A percentile compares a stretch with the other conserved stretches of the same genome.
These are phyloP conservation scores for Xylaria sp. DNA, from an alignment of 2,329 filamentous ascomycete species.

Conservation along the genomic window DNA sequence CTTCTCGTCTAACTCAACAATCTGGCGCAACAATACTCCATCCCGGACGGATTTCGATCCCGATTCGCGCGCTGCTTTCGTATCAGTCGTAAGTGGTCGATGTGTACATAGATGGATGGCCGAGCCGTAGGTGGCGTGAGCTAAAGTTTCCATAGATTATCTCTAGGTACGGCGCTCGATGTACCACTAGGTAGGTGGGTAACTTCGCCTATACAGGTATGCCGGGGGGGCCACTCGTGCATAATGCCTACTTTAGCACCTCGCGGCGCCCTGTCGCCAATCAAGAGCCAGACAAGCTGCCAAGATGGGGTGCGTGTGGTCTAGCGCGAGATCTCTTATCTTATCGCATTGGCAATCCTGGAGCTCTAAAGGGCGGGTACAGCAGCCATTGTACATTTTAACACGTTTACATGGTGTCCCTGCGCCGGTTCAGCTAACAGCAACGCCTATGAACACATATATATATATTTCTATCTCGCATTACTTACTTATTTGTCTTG, in stretches of 20 bases:
- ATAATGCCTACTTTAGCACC: constrained; percentile 7
- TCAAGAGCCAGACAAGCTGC: constrained; percentile 13
- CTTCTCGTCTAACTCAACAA: neutral
- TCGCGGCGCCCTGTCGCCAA: constrained; percentile 22
- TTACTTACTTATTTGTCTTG: too few relatives aligned
- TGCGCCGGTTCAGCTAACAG: constrained; percentile 12
- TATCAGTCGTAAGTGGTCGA: neutral
- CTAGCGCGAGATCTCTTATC: constrained; percentile 31
- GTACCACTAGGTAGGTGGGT: neutral
- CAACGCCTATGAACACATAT: too few relatives aligned
- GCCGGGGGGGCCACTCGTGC: neutral
- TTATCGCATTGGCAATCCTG: constrained; percentile 31
- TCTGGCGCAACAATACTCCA: neutral
- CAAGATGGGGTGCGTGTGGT: constrained; percentile 1
- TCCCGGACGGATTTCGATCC: neutral
- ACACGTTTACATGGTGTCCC: constrained; percentile 39
- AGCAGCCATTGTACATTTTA: constrained; percentile 32
- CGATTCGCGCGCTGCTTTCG: neutral
- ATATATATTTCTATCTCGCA: too few relatives aligned
- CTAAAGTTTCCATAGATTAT: neutral
- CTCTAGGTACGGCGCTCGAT: neutral
- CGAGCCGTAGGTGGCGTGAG: neutral
- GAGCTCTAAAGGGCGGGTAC: constrained; percentile 5
- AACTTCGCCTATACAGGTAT: neutral
- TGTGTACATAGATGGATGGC: neutral